Evolutionary conservation across 2,329 filamentous ascomycete species (phyloP), one percentile per base, ranked within the genome.

Genomic region (Sordariomycetes sp.): DNA sequence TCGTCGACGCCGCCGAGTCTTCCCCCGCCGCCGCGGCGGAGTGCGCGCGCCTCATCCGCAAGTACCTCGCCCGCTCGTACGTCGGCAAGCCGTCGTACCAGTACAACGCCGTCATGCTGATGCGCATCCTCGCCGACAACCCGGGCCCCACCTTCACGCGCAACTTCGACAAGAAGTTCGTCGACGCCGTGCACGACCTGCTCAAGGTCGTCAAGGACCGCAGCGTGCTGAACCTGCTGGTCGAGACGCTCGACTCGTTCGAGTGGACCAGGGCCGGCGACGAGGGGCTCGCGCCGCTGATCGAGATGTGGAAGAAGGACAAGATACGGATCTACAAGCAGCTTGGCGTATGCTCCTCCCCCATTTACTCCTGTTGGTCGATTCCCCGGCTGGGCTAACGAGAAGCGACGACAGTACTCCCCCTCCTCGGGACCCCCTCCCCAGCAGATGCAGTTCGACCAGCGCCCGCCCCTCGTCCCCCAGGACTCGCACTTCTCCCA

Each of bases 31-130:
- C 94, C 6, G 92, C 93, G 25, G 84, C 86, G 62, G 88, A 92
- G 66, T 90, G 89, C 65, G 90, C 91, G 55, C 77, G 82, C 63
- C 78, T 88, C 63, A 90, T 97, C 68, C 88, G 90, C 69, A 92
- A 90, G 70, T 93, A 87, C 70, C 77, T 99, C 60, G 80, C 83
- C 65, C 87, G 85, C 63, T 88, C 92, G 53, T 85, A 89, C 72
- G 83, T 72, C 65, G 69, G 72, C 28, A 76, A 76, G 53, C 77
- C 89, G 11, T 85, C 88, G 65, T 85, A 86, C 64, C 93, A 97
- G 72, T 97, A 97, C 79, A 97, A 97, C 74, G 88, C 90, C 62
- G 85, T 97, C 67, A 97, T 97, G 94, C 81, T 99, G 59, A 79
- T 95, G 64, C 87, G 93, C 61, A 99, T 99, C 67, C 77, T 99